Conservation (phyloP, 805 yeast species). For the Osmozyma mogii region DNA sequence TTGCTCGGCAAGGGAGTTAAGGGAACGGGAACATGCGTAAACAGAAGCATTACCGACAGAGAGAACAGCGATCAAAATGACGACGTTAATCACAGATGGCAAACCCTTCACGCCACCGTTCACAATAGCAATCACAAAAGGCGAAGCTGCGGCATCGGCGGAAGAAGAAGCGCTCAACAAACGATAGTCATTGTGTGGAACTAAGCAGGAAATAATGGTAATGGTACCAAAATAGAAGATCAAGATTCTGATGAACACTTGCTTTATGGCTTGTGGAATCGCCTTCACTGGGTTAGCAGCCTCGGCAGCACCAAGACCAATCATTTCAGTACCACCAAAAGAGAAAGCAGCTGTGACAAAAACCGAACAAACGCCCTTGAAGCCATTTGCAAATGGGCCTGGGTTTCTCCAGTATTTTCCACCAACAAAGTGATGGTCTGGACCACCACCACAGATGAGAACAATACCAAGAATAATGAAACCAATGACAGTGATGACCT, state of each 20-base stretch:
- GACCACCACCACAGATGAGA: conserved; percentile 42
- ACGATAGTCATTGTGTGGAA: conserved; percentile 26
- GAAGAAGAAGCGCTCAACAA: conserved; percentile 41
- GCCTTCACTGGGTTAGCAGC: conserved; percentile 21
- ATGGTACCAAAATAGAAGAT: conserved; percentile 18
- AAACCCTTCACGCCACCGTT: conserved; percentile 3
- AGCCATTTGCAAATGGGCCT: conserved; percentile 16
- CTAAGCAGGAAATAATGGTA: conserved; percentile 19
- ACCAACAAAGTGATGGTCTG: conserved; percentile 14
- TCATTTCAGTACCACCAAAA: conserved; percentile 5
- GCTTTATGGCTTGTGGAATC: conserved; percentile 24
- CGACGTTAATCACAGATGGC: conserved; percentile 4
- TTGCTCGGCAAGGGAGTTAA: conserved; percentile 2
- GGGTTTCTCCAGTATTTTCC: conserved; percentile 17
- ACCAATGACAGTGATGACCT: conserved; percentile 54
- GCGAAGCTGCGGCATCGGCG: conserved; percentile 1
- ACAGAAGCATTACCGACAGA: conserved; percentile 3
- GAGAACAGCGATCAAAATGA: conserved; percentile 4
- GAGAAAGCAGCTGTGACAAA: conserved; percentile 8
- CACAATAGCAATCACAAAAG: conserved; percentile 4
- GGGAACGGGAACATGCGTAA: conserved; percentile 2
- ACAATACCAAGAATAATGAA: conserved; percentile 50
- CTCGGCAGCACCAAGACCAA: conserved; percentile 19
- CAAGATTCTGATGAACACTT: conserved; percentile 25
- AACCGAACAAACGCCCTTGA: conserved; percentile 17